These are phyloP conservation scores for Sporormia fimetaria DNA, from an alignment of 495 filamentous ascomycete species.

Conservation along the genomic window DNA sequence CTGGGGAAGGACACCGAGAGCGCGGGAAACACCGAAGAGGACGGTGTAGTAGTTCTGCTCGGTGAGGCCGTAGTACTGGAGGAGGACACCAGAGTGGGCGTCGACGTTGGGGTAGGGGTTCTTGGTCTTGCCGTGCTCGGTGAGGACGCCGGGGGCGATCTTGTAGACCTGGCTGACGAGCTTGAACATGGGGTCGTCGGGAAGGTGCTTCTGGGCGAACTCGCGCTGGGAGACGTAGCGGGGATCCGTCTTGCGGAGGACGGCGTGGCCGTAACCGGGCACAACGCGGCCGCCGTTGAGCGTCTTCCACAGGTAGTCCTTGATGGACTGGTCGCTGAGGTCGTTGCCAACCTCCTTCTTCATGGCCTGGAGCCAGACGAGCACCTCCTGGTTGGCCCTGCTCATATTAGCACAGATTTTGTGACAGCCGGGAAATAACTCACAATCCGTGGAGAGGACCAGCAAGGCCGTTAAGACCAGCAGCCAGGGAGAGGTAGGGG, in stretches of 20 bases:
- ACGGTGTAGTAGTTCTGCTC: slow-evolving; percentile 99
- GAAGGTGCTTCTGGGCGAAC: slow-evolving; percentile 85
- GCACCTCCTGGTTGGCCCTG: slow-evolving; percentile 93
- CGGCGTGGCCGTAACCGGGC: slow-evolving; percentile 95
- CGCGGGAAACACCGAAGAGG: slow-evolving; percentile 94
- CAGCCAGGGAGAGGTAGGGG: slow-evolving; percentile 88
- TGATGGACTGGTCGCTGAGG: slow-evolving; percentile 89
- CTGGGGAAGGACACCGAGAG: slow-evolving; percentile 95
- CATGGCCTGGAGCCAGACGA: slow-evolving; percentile 98
- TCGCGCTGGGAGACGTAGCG: slow-evolving; percentile 95
- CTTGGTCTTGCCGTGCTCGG: slow-evolving; percentile 82
- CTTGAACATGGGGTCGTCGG: slow-evolving; percentile 97
- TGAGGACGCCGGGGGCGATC: slow-evolving; percentile 93
- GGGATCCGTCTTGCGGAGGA: slow-evolving; percentile 98
- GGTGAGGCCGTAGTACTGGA: slow-evolving; percentile 97
- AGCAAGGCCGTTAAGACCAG: slow-evolving; percentile 93
- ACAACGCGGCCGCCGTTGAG: slow-evolving; percentile 92
- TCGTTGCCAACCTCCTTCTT: slow-evolving; percentile 90
- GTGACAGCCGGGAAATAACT: slow-evolving; percentile 16
- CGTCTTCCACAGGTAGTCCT: slow-evolving; percentile 94
- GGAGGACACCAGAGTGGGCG: slow-evolving; percentile 86
- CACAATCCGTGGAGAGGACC: slow-evolving; percentile 92
- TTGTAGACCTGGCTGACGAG: slow-evolving; percentile 99
- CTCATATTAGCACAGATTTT: slow-evolving; percentile 17
- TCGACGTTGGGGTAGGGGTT: slow-evolving; percentile 33